Evolutionary conservation across 768 basidiomycete genomes (phyloP), one percentile per base, ranked within the genome.

Genomic region (Boletus reticulatus): DNA sequence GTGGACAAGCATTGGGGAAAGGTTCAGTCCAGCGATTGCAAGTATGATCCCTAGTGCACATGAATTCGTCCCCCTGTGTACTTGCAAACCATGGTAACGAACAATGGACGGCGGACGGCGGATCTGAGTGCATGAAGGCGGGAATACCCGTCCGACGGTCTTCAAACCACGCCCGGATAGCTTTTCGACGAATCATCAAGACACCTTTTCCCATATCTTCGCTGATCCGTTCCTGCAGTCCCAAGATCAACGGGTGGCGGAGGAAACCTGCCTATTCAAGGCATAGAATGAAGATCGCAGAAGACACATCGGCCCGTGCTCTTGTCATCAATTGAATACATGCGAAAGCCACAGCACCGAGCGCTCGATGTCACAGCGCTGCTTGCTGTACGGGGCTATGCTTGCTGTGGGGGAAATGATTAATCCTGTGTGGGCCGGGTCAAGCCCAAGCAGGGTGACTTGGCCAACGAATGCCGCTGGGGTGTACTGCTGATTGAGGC

Each of bases 351-450:
- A 41, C 43, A 34, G 57, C 48, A 29, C 19, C 11, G 32, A 11
- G 50, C 34, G 14, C 14, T 36, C 22, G 17, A 24, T 32, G 52
- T 42, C 43, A 42, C 22, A 31, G 16, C n/a, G n/a, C 10, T 56
- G 51, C 62, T 56, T 56, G 62, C 64, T 65, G 56, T 64, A 64
- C 59, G 8, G 6, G 9, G 59, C 64, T 61, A 60, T 67, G 17
- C n/a, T 13, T 54, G 62, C 54, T 64, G 59, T 61, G 50, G 4
- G 6, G 12, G 46, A 17, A 37, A 44, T 38, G 48, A 6, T 29
- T 29, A 5, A 50, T 51, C 55, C 64, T 57, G 65, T 67, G 58
- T 37, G 14, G 34, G 13, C 34, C 34, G 13, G 12, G 54, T 24
- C 34, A 3, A 41, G 14, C 4, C 44, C 29, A 14, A 29, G 44